Base-by-base conservation (phyloP, 192 early-diverging fungal species). In the Chytriomyces sp. region DNA sequence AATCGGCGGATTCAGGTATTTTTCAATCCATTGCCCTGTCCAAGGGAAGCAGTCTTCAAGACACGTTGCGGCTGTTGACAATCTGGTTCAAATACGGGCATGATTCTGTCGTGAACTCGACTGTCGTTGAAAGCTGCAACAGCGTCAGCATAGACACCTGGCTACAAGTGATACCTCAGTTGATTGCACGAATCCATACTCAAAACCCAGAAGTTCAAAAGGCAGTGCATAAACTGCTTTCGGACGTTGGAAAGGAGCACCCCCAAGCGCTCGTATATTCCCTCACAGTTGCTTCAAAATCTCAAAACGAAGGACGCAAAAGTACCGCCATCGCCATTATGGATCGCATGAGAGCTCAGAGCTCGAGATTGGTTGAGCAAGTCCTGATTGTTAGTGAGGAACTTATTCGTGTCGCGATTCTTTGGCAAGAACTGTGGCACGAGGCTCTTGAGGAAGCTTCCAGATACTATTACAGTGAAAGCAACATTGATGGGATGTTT, bases 141-240 rank as follows among this genome's bases (percentile, higher is more conserved):
- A 84, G 79, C 23, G 90, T 96, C 45, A 92, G 89, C 62, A 91
- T 94, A 50, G 91, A 92, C 45, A 92, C 91, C 4, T 96, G 94
- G 94, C 84, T 96, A n/a, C 93, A 96, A 79, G 94, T 96, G 28
- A 95, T 96, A 75, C 94, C 94, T 13, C 94, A 96, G 70, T 80
- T 96, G 60, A 92, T 96, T 80, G 94, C 94, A 5, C 86, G 94
- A 49, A 93, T 94, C 63, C 92, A 95, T 67, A 85, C 91, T 5
- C 85, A 87, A 7, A 84, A 83, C 67, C 79, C 86, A 7, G 86
- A 90, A 45, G 89, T 94, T 0, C 90, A 92, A 63, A 78, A 82
- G 26, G 80, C 95, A 26, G 91, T 96, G 61, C 92, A 93, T 73
- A 90, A 93, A 67, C 61, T 96, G 46, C 75, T 96, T 66, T 83